phyloP scores from a whole-genome alignment of 2,329 filamentous ascomycete species.

The Bipolaris sorokiniana region DNA sequence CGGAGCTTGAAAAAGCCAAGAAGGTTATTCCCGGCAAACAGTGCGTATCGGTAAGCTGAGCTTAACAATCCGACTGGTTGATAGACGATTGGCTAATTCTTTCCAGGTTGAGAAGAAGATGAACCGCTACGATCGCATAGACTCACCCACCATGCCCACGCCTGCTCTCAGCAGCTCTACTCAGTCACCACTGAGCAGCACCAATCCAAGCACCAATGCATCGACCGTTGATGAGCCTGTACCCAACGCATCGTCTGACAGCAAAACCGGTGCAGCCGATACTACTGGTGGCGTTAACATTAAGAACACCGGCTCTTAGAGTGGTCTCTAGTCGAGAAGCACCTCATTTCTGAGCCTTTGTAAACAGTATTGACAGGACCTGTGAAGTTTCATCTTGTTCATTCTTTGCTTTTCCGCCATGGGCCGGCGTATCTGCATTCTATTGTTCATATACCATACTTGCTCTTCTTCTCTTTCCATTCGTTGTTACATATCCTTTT shows the following conservation, averaged over 20 bases:
- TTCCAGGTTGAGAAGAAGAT: constrained; percentile 56
- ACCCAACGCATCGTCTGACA: constrained; percentile 23
- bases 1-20: constrained; percentile 55
- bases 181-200: constrained; percentile 72
- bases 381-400: constrained; percentile 9
- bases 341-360: constrained; percentile 3
- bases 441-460: constrained; percentile 37
- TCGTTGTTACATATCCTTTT: constrained; percentile 14
- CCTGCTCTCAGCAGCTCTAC: constrained; percentile 72
- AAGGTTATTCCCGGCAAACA: constrained; percentile 52
- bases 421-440: constrained; percentile 23
- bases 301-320: constrained; percentile 19
- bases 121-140: constrained; percentile 50
- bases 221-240: constrained; percentile 59
- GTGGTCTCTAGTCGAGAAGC: constrained; percentile 1
- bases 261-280: constrained; percentile 22
- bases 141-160: constrained; percentile 49
- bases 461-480: constrained; percentile 1
- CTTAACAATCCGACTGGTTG: background rate
- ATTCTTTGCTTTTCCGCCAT: constrained; percentile 11
- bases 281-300: constrained; percentile 26
- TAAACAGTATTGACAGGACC: constrained; percentile 11
- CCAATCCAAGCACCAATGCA: constrained; percentile 67
- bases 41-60: constrained; percentile 45
- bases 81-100: constrained; percentile 10